phyloP scores from a whole-genome alignment of 108 stramenopile species.

The Chaetoceros tenuissimus region DNA sequence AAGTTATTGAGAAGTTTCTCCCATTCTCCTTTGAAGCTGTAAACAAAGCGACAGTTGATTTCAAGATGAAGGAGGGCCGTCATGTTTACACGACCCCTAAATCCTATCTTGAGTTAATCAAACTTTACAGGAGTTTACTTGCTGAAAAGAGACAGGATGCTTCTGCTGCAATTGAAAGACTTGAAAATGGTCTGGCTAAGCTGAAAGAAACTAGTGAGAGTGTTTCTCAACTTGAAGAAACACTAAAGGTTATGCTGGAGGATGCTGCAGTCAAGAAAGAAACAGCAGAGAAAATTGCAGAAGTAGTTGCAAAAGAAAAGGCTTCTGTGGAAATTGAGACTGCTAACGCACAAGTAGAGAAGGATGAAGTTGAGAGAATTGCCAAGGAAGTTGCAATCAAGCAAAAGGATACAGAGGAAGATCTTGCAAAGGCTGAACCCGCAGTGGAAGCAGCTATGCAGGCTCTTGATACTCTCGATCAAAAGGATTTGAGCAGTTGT shows the following conservation, averaged over 20 bases:
- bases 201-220: conserved; percentile 74
- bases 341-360: conserved; percentile 64
- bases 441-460: conserved; percentile 81
- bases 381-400: conserved; percentile 58
- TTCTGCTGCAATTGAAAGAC: conserved; percentile 62
- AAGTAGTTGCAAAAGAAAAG: conserved; percentile 70
- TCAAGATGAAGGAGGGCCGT: conserved; percentile 58
- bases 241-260: conserved; percentile 73
- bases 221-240: conserved; percentile 77
- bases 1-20: conserved; percentile 69
- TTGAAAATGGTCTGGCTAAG: conserved; percentile 83
- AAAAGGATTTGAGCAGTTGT: conserved; percentile 78
- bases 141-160: conserved; percentile 61
- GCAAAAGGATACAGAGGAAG: conserved; percentile 67
- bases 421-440: conserved; percentile 80
- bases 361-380: conserved; percentile 55
- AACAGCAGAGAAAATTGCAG: conserved; percentile 66
- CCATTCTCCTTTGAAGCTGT: conserved; percentile 79
- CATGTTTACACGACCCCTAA: conserved; percentile 92
- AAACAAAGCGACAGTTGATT: conserved; percentile 41
- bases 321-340: conserved; percentile 75
- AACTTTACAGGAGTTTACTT: conserved; percentile 80
- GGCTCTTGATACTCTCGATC: conserved; percentile 76
- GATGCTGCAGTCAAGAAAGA: conserved; percentile 81
- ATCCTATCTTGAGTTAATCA: conserved; percentile 80